These are phyloP conservation scores for Scedosporium boydii DNA, from an alignment of 2,329 filamentous ascomycete species.

Conservation along the genomic window DNA sequence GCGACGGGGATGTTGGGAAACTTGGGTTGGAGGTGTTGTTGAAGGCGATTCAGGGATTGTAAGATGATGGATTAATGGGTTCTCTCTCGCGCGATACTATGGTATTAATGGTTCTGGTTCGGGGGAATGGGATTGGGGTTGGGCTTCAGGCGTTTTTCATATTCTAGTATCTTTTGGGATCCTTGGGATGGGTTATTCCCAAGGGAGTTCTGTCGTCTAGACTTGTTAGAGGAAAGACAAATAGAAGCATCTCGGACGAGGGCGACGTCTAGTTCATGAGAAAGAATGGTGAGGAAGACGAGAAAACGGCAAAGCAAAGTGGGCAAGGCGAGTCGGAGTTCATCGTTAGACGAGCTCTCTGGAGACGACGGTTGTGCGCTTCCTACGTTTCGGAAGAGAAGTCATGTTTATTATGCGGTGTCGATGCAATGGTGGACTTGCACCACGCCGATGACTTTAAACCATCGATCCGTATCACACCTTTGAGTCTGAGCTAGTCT, in stretches of 20 bases:
- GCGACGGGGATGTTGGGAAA: slow-evolving; percentile 37
- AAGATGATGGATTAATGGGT: slow-evolving; percentile 5
- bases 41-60: slow-evolving; percentile 50
- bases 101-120: not conserved
- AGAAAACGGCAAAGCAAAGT: too few species aligned
- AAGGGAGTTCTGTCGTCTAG: not conserved
- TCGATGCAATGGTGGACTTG: too few species aligned
- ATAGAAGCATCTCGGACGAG: not conserved
- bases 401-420: too few species aligned
- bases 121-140: not conserved
- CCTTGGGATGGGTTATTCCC: not conserved
- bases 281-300: too few species aligned
- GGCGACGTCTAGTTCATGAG: too few species aligned
- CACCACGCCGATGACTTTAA: too few species aligned
- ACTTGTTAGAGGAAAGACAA: not conserved
- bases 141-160: not conserved
- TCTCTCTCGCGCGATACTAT: not conserved
- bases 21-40: slow-evolving; percentile 50
- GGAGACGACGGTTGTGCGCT: too few species aligned
- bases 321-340: too few species aligned
- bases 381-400: too few species aligned
- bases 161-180: not conserved
- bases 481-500: too few species aligned
- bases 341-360: too few species aligned
- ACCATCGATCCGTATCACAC: too few species aligned